Evolutionary conservation across 2,329 filamentous ascomycete species (phyloP).

Genomic region (Pleurostoma richardsiae): DNA sequence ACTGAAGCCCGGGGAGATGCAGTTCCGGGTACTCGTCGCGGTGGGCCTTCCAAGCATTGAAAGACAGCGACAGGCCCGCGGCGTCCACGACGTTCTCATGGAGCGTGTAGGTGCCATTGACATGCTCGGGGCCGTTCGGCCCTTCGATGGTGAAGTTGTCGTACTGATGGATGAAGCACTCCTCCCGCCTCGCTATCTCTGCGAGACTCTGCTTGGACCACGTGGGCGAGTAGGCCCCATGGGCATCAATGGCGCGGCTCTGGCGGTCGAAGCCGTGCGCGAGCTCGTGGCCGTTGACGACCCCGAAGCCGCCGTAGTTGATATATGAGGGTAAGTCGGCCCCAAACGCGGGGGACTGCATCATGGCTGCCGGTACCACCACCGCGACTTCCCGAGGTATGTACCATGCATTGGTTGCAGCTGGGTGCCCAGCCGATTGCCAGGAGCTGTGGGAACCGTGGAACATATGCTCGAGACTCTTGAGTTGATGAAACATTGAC

Average conservation of each 20-base stretch:
- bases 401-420: slow-evolving; percentile 38
- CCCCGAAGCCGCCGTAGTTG: slow-evolving; percentile 64
- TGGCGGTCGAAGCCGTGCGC: slow-evolving; percentile 66
- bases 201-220: slow-evolving; percentile 57
- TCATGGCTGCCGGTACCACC: slow-evolving; percentile 62
- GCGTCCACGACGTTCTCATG: slow-evolving; percentile 71
- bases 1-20: slow-evolving; percentile 54
- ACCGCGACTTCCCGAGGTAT: slow-evolving; percentile 12
- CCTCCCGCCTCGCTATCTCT: slow-evolving; percentile 51
- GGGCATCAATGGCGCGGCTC: slow-evolving; percentile 60
- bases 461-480: too few relatives aligned
- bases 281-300: slow-evolving; percentile 64
- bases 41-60: slow-evolving; percentile 59
- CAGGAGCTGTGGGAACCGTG: too few relatives aligned
- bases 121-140: slow-evolving; percentile 50
- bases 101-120: slow-evolving; percentile 59
- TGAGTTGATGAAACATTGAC: slow-evolving; percentile 51
- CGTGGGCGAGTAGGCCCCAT: slow-evolving; percentile 62
- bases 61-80: slow-evolving; percentile 59
- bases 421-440: too few relatives aligned
- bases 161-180: slow-evolving; percentile 68
- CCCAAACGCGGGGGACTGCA: slow-evolving; percentile 65
- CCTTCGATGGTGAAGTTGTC: slow-evolving; percentile 53
- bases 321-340: slow-evolving; percentile 58
- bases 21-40: slow-evolving; percentile 44